Conservation (phyloP, 1,284 basidiomycete species). For the Cystobasidium sp. region DNA sequence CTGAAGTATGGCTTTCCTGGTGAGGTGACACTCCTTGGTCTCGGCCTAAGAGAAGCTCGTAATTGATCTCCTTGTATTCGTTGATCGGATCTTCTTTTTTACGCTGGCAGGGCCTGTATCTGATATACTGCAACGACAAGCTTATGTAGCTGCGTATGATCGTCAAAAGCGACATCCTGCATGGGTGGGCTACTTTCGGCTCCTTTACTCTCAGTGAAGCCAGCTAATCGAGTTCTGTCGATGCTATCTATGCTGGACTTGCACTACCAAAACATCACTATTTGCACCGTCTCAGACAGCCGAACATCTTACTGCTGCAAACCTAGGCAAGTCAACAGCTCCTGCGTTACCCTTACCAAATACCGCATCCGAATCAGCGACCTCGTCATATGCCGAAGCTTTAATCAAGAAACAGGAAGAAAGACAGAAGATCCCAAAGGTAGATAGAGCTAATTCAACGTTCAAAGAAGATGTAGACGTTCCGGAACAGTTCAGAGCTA, state of each 20-base stretch:
- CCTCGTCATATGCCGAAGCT: constrained; percentile 54
- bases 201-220: background rate
- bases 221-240: background rate
- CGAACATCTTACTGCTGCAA: constrained; percentile 73
- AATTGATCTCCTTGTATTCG: constrained; percentile 32
- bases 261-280: background rate
- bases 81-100: constrained; percentile 79
- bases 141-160: constrained; percentile 79
- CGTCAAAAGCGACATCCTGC: constrained; percentile 85
- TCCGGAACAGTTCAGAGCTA: constrained; percentile 80
- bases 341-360: constrained; percentile 59
- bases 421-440: constrained; percentile 52
- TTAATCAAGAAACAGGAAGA: constrained; percentile 54
- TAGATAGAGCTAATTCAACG: constrained; percentile 74
- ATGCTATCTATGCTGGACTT: background rate
- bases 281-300: constrained; percentile 48
- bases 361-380: constrained; percentile 49
- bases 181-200: constrained; percentile 68
- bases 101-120: constrained; percentile 49
- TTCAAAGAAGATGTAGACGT: constrained; percentile 85
- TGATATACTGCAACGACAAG: constrained; percentile 49
- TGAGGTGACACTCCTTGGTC: constrained; percentile 54
- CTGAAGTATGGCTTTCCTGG: constrained; percentile 78
- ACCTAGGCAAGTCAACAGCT: constrained; percentile 77
- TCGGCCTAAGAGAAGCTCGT: background rate